Percentiles rank a stretch among this genome's conserved stretches.
Conservation (phyloP, 2,329 filamentous ascomycete species). For the Aspergillus jensenii region DNA sequence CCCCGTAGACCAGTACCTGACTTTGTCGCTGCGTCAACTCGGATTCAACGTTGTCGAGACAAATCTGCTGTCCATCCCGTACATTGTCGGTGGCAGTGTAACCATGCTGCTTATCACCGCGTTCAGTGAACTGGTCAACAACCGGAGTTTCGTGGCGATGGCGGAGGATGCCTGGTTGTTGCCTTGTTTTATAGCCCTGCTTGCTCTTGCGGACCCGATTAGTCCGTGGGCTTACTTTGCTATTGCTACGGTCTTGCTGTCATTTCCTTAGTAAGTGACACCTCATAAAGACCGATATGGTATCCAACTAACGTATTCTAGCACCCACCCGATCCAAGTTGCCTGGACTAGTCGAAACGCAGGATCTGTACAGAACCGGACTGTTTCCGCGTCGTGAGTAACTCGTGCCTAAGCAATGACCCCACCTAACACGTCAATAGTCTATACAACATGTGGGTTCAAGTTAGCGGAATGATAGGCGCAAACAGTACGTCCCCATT, state of each 20-base stretch:
- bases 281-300: too few species aligned
- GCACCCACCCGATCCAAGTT: background rate
- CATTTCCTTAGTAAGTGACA: background rate
- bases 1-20: slow-evolving; percentile 29
- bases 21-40: slow-evolving; percentile 44
- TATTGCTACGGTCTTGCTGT: background rate
- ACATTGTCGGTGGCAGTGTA: background rate
- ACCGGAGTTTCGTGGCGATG: background rate
- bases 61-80: slow-evolving; percentile 59
- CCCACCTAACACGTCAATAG: background rate
- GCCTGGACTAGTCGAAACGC: background rate
- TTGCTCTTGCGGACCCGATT: background rate
- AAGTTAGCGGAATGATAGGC: background rate
- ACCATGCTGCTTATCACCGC: background rate
- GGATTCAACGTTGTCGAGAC: slow-evolving; percentile 57
- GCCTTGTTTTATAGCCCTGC: background rate
- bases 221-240: background rate
- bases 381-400: background rate
- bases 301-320: too few species aligned
- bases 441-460: background rate
- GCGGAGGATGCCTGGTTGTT: background rate
- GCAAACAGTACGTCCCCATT: background rate
- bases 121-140: background rate
- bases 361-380: background rate
- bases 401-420: too few species aligned